Evolutionary conservation across 805 yeast species (phyloP).

Genomic region (Starmerella asiatica): DNA sequence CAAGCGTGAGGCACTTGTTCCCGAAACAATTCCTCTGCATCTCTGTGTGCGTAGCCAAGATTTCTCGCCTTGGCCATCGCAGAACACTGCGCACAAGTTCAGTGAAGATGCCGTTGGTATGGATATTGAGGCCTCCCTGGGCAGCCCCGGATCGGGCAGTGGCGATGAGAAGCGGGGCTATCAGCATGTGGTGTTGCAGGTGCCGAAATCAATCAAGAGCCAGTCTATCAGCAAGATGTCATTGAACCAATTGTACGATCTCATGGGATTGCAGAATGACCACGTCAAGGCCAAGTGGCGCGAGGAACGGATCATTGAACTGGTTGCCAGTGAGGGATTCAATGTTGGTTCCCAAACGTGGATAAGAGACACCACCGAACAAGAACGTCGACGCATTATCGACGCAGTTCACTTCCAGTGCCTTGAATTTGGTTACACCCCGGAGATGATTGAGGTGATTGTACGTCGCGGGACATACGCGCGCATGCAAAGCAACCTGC

Average conservation of each 20-base stretch:
- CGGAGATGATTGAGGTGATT: constrained; percentile 50
- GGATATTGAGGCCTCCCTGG: background rate
- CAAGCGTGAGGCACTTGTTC: background rate
- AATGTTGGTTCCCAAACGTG: constrained; percentile 68
- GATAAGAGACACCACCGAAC: constrained; percentile 61
- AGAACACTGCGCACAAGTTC: too few relatives aligned
- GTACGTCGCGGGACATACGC: constrained; percentile 65
- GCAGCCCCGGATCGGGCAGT: background rate
- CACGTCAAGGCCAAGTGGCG: constrained; percentile 29
- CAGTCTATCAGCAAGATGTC: constrained; percentile 30
- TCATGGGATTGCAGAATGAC: constrained; percentile 30
- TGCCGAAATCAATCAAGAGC: constrained; percentile 7
- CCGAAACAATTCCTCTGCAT: background rate
- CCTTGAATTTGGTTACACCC: constrained; percentile 45
- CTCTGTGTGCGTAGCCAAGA: background rate
- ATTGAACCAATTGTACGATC: constrained; percentile 26
- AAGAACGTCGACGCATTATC: constrained; percentile 38
- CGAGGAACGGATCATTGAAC: constrained; percentile 29
- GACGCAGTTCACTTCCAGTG: constrained; percentile 34
- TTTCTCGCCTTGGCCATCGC: background rate
- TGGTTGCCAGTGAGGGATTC: constrained; percentile 44
- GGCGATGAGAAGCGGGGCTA: background rate
- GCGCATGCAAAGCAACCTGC: constrained; percentile 20
- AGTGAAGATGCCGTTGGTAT: background rate
- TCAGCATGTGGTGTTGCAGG: background rate